These are phyloP conservation scores for Naganishia friedmannii DNA, from an alignment of 768 basidiomycete genomes.

Conservation along the genomic window DNA sequence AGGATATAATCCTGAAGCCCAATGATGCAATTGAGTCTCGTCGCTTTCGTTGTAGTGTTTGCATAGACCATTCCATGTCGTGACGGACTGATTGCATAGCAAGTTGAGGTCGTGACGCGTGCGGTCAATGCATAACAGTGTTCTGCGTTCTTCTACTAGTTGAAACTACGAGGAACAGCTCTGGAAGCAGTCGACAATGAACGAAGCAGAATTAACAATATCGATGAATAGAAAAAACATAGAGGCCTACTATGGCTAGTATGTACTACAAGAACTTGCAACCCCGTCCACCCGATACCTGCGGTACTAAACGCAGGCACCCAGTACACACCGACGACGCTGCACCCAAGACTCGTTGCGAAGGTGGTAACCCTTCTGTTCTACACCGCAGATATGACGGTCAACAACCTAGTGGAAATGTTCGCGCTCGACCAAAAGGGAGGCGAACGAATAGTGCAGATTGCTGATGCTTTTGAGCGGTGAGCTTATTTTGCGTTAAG, in stretches of 20 bases:
- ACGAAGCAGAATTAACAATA: not conserved
- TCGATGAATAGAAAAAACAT: not conserved
- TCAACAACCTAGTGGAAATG: slow-evolving; percentile 29
- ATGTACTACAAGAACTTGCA: slow-evolving; percentile 34
- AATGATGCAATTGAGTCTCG: not conserved
- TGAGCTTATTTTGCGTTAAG: slow-evolving; percentile 28
- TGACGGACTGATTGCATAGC: not conserved
- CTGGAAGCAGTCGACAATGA: not conserved
- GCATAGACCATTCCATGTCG: not conserved
- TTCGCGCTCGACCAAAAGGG: slow-evolving; percentile 25
- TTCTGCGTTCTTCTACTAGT: too few relatives aligned
- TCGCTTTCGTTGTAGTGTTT: not conserved
- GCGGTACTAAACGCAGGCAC: slow-evolving; percentile 23
- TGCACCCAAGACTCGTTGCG: slow-evolving; percentile 32
- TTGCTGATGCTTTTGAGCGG: slow-evolving; percentile 30
- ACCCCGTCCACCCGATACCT: slow-evolving; percentile 26
- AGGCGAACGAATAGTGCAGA: slow-evolving; percentile 21
- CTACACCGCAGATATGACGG: slow-evolving; percentile 27
- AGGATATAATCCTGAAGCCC: slow-evolving; percentile 15
- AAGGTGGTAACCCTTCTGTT: slow-evolving; percentile 10
- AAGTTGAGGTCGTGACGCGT: not conserved
- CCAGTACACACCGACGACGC: slow-evolving; percentile 28
- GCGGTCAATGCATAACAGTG: not conserved
- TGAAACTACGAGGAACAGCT: not conserved
- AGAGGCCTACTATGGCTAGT: not conserved